Base-by-base conservation (phyloP, 148 eudicot species). In the Agrostemma githago region DNA sequence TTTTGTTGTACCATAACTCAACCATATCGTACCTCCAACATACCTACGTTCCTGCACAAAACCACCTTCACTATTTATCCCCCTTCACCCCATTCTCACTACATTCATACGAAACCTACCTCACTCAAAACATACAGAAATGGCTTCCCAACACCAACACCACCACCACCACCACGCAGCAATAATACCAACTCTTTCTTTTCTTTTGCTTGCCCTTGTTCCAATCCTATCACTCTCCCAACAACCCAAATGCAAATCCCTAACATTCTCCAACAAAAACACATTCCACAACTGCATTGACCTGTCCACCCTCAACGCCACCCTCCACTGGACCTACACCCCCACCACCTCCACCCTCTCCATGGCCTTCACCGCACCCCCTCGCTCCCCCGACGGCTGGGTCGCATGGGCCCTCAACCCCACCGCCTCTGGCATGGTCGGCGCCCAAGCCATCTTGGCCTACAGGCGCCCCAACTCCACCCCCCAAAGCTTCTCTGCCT, bases 381-480 rank as follows among this genome's bases (percentile, higher is more conserved):
- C 89, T 0, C 76, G 87, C 2, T 43, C 66, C 2, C 42, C 88
- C 12, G 26, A 58, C 38, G 97, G 97, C 0, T 92, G 97, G 96
- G 85, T 92, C 40, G 81, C 93, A 0, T 92, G 92, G 96, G 97
- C 87, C 6, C 68, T 90, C 1, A 92, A 92, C 83, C 96, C 97
- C 4, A 83, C 82, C 6, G 81, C 72, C 4, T n/a, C 82, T 9
- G 92, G 89, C 37, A 92, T 92, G 96, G 78, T 26, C 3, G 97
- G 97, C 0, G 66, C 96, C 0, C 93, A 89, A 56, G 75, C 96
- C 0, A 74, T 92, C 5, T 12, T 90, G 11, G 97, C 91, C 4
- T 83, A 76, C 70, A 85, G 75, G 42, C 70, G 75, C 39, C 70
- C 77, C 14, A 20, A 84, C 1, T 67, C 82, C 2, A 43, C 9